Evolutionary conservation across 306 rosid genomes (phyloP), one percentile per base, ranked within the genome.

Genomic region (Lagenaria siceraria): DNA sequence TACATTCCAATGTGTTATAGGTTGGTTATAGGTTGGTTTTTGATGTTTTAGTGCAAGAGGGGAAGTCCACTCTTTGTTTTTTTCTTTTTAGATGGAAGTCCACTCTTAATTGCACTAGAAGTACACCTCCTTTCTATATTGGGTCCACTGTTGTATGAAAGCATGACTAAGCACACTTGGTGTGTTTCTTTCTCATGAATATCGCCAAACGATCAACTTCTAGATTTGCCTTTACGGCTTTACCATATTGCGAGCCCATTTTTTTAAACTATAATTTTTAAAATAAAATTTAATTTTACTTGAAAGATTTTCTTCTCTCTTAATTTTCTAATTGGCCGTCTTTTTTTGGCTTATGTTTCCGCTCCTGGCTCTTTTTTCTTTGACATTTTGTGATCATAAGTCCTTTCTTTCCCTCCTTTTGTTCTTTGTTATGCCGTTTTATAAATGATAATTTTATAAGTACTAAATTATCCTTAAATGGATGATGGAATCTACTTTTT

Each of bases 31-130:
- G n/a, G n/a, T n/a, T n/a, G n/a, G n/a, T n/a, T 69, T 25, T 14
- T 71, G 53, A 24, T 46, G 38, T 42, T 43, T 43, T 43, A 69
- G 40, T 46, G 52, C 8, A 38, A 71, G 54, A n/a, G n/a, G 13
- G 54, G 76, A 71, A 71, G 22, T 25, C 58, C 58, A 71, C 76
- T 21, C 40, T 66, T 66, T n/a, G n/a, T n/a, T n/a, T n/a, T n/a
- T n/a, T n/a, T n/a, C n/a, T n/a, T n/a, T n/a, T n/a, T n/a, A n/a
- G n/a, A n/a, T 22, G 54, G 76, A 71, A 71, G 22, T 25, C 58
- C 58, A 71, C 76, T 21, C 40, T 66, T 66, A 46, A 25, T 48
- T 55, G 36, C 38, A 71, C 76, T 71, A 22, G 40, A 24, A 27
- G 5, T 43, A 66, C 69, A 65, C 51, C 21, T 70, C 27, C 22